Evolutionary conservation across 257 asterid species (phyloP).

Genomic region (Euphrasia confusa): DNA sequence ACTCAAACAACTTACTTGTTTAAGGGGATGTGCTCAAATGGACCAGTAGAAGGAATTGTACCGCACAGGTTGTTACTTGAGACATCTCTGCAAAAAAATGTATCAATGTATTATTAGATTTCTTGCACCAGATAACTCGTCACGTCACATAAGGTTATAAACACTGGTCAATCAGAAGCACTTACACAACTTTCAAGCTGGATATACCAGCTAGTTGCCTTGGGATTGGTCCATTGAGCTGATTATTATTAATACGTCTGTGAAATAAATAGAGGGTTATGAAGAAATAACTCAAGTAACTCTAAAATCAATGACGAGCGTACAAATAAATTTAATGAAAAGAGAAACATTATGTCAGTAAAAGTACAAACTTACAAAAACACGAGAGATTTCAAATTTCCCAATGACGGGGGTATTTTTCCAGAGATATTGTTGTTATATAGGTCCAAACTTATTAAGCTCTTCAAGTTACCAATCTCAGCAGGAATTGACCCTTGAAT

Average conservation of each 20-base stretch:
- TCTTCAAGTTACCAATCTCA: slow-evolving; percentile 82
- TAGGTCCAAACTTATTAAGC: slow-evolving; percentile 86
- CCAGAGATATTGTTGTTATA: slow-evolving; percentile 89
- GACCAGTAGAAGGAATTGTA: slow-evolving; percentile 74
- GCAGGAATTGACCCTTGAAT: slow-evolving; percentile 78
- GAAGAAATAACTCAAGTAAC: slow-evolving; percentile 5
- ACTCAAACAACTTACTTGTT: slow-evolving; percentile 60
- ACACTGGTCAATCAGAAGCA: slow-evolving; percentile 25
- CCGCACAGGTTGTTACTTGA: slow-evolving; percentile 84
- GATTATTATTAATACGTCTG: slow-evolving; percentile 80
- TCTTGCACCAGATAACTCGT: slow-evolving; percentile 8
- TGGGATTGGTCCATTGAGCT: slow-evolving; percentile 63
- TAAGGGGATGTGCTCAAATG: slow-evolving; percentile 88
- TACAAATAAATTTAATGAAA: slow-evolving; percentile 7
- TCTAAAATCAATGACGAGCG: neutral
- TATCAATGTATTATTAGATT: slow-evolving; percentile 12
- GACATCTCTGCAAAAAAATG: slow-evolving; percentile 65
- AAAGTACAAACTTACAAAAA: slow-evolving; percentile 62
- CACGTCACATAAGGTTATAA: neutral
- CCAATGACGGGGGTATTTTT: slow-evolving; percentile 64
- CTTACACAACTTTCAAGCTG: slow-evolving; percentile 85
- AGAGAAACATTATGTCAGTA: slow-evolving; percentile 11
- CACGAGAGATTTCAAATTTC: slow-evolving; percentile 71
- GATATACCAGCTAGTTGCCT: slow-evolving; percentile 46
- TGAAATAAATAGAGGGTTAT: slow-evolving; percentile 20